These are phyloP conservation scores for Phylloporus rhodoxanthus DNA, from an alignment of 768 basidiomycete genomes.

Conservation along the genomic window DNA sequence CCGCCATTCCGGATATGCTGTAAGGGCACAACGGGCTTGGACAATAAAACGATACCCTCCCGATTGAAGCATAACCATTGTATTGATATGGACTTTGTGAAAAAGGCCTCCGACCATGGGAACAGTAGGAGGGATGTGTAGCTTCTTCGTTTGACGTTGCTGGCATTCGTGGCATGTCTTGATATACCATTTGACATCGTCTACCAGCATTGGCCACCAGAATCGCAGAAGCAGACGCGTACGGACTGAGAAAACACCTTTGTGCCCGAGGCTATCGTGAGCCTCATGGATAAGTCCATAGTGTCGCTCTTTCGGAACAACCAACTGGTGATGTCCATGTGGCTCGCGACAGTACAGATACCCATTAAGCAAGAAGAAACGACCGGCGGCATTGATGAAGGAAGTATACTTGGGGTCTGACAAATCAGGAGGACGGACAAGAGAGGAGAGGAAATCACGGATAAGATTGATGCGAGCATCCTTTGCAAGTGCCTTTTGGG, in stretches of 20 bases:
- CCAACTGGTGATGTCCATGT: neutral
- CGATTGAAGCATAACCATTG: neutral
- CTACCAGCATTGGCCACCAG: constrained; percentile 1
- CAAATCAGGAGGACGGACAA: too few species aligned
- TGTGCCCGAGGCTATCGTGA: constrained; percentile 4
- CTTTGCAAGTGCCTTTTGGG: too few species aligned
- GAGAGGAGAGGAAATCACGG: too few species aligned
- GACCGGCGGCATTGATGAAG: too few species aligned
- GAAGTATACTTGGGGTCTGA: too few species aligned
- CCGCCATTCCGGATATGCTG: too few species aligned
- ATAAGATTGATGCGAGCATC: too few species aligned
- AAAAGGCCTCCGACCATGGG: neutral
- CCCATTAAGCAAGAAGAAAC: too few species aligned
- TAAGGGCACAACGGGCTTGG: too few species aligned
- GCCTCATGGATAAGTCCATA: neutral
- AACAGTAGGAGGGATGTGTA: neutral
- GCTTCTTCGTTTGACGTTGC: too few species aligned
- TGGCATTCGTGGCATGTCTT: neutral
- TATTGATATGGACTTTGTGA: neutral
- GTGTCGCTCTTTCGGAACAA: neutral
- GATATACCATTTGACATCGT: neutral
- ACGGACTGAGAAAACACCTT: neutral
- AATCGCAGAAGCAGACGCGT: neutral
- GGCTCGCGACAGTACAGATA: too few species aligned
- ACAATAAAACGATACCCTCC: neutral